Conservation (phyloP, 345 rosid genomes). For the Schrenkiella parvula region DNA sequence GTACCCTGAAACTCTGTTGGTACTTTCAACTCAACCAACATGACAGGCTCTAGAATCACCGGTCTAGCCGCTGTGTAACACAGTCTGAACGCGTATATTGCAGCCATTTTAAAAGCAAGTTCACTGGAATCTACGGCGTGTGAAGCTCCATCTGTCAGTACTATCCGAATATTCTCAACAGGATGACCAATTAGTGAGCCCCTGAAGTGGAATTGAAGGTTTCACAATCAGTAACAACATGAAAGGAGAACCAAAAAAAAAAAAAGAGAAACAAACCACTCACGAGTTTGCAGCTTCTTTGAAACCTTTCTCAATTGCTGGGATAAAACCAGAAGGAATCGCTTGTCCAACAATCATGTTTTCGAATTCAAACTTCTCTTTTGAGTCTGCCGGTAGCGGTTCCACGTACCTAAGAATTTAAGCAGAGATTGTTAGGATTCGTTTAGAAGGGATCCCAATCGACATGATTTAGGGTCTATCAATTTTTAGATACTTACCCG, state of each 20-base stretch:
- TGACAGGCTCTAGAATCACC: constrained; percentile 89
- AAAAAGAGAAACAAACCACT: constrained; percentile 27
- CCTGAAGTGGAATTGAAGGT: constrained; percentile 36
- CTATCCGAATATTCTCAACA: constrained; percentile 80
- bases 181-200: constrained; percentile 98
- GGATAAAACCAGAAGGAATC: constrained; percentile 87
- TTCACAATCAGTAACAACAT: background rate
- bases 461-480: background rate
- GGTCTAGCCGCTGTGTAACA: constrained; percentile 88
- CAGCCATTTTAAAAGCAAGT: constrained; percentile 93
- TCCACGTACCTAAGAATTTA: constrained; percentile 58
- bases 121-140: constrained; percentile 98
- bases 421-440: constrained; percentile 4
- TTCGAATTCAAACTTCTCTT: constrained; percentile 83
- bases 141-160: constrained; percentile 88
- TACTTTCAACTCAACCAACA: constrained; percentile 92
- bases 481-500: constrained; percentile 54
- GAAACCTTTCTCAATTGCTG: constrained; percentile 97
- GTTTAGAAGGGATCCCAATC: background rate
- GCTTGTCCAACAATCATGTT: constrained; percentile 95
- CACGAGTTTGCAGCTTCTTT: constrained; percentile 98
- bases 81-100: constrained; percentile 98
- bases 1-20: constrained; percentile 98
- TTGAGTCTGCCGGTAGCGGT: constrained; percentile 64
- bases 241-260: background rate